These are phyloP conservation scores for Termitomyces sp. DNA, from an alignment of 768 basidiomycete genomes.

Conservation along the genomic window DNA sequence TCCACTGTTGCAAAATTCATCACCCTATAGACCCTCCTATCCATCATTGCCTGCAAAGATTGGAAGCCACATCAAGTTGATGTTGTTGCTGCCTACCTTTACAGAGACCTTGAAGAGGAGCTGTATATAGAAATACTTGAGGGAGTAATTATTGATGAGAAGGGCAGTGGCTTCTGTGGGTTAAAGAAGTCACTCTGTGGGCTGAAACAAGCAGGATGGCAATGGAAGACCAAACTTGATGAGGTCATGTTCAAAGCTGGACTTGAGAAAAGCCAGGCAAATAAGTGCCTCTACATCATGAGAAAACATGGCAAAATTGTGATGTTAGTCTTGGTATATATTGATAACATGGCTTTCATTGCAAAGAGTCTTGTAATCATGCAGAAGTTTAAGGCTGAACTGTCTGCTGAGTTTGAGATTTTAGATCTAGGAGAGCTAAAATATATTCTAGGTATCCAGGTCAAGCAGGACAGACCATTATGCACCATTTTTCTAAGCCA, in stretches of 20 bases:
- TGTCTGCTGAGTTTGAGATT: no score
- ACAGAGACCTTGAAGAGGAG: neutral
- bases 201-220: neutral
- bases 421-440: no score
- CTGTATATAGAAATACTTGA: neutral
- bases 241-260: neutral
- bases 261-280: neutral
- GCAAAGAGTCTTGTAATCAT: neutral
- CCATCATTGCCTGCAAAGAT: no score
- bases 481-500: conserved; percentile 2
- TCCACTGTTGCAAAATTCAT: neutral
- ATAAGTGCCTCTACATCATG: neutral
- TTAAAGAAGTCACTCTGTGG: neutral
- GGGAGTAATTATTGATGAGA: neutral
- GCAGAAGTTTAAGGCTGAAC: neutral
- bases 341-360: neutral
- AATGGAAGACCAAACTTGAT: no score
- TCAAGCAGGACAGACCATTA: neutral
- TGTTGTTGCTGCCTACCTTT: neutral
- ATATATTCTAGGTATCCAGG: neutral
- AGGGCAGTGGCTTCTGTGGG: neutral
- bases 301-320: neutral
- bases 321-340: no score
- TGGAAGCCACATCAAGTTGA: conserved; percentile 1
- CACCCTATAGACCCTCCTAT: neutral